Evolutionary conservation across 169 alveolate species (phyloP).

Genomic region (Blepharisma undulans): DNA sequence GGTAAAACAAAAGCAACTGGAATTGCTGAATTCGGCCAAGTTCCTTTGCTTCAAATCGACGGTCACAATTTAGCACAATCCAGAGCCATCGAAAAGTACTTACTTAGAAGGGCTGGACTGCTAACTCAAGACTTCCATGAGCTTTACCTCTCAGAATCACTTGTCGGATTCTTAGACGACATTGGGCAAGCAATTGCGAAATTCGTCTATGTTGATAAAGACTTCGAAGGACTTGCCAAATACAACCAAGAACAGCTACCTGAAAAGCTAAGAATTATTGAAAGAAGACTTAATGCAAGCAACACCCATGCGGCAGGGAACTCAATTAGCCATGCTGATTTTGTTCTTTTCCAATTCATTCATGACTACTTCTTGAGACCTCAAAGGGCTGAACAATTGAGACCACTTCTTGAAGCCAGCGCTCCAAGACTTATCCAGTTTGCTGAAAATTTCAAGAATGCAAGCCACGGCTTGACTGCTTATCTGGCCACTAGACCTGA

Average conservation of each 20-base stretch:
- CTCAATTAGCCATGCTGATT: background rate
- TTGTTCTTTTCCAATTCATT: background rate
- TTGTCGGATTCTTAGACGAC: background rate
- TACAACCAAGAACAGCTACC: background rate
- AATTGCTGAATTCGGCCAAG: slow-evolving; percentile 13
- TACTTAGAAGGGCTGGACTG: slow-evolving; percentile 40
- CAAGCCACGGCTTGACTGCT: background rate
- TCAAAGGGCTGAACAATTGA: background rate
- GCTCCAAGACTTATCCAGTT: slow-evolving; percentile 15
- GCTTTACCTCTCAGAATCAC: slow-evolving; percentile 12
- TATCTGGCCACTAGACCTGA: background rate
- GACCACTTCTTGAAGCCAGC: background rate
- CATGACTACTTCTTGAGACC: slow-evolving; percentile 7
- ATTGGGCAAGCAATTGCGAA: background rate
- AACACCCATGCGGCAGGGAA: background rate
- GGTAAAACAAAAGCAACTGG: background rate
- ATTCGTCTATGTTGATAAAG: background rate
- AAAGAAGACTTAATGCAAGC: background rate
- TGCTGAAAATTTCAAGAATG: background rate
- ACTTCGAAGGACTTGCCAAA: background rate
- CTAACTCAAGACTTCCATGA: slow-evolving; percentile 33
- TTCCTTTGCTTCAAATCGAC: slow-evolving; percentile 37
- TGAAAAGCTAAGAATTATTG: background rate
- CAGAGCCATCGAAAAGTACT: slow-evolving; percentile 36
- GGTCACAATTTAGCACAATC: slow-evolving; percentile 40